Percentiles rank a stretch among this genome's conserved stretches.
phyloP scores from a whole-genome alignment of 2,329 filamentous ascomycete genomes.

The Microsporum audouinii region DNA sequence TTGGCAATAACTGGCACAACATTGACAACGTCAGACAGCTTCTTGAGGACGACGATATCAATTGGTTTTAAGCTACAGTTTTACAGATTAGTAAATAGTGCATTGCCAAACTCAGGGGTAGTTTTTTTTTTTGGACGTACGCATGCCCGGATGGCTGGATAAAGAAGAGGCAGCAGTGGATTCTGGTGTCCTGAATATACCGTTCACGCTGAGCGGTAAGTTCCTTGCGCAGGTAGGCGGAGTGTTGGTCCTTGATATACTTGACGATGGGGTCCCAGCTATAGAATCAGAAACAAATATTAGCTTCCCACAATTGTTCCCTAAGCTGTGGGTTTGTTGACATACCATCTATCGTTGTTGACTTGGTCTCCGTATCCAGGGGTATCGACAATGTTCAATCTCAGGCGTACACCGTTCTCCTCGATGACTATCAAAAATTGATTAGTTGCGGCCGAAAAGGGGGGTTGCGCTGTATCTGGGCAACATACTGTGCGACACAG shows the following conservation, averaged over 20 bases:
- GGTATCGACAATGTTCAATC: constrained; percentile 97
- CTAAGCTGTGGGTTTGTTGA: neutral
- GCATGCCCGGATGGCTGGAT: constrained; percentile 97
- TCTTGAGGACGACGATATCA: constrained; percentile 98
- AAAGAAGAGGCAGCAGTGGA: constrained; percentile 99
- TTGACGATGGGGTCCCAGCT: constrained; percentile 99
- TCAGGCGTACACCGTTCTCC: constrained; percentile 95
- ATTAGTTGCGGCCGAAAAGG: neutral
- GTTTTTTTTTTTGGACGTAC: constrained; percentile 23
- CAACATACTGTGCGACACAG: constrained; percentile 69
- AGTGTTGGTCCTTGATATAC: constrained; percentile 99
- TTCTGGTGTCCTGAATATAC: constrained; percentile 97
- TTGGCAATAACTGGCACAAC: constrained; percentile 98
- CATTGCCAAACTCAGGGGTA: neutral
- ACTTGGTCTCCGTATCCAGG: constrained; percentile 97
- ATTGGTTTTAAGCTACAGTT: constrained; percentile 70
- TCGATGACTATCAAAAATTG: constrained; percentile 57
- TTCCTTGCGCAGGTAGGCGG: constrained; percentile 96
- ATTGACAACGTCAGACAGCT: constrained; percentile 97
- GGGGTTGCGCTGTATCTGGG: neutral
- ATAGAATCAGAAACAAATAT: neutral
- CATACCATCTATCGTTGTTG: constrained; percentile 92
- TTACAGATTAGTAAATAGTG: constrained; percentile 5
- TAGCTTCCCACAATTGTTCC: neutral
- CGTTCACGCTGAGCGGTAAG: constrained; percentile 97